phyloP scores from a whole-genome alignment of 805 yeast species.

The Vanderwaltozyma verrucispora region DNA sequence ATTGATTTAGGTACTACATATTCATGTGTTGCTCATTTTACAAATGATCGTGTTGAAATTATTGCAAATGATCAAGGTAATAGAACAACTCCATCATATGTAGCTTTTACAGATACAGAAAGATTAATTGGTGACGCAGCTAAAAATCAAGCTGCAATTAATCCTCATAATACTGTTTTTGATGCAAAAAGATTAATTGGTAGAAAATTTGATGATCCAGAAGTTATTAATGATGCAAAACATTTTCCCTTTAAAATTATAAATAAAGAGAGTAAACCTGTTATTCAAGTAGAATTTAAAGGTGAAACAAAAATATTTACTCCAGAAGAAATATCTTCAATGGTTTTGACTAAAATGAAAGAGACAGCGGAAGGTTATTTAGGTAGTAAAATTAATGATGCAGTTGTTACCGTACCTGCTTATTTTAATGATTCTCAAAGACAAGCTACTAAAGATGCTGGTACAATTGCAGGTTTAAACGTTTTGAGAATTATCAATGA shows the following conservation, averaged over 20 bases:
- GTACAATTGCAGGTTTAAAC: conserved; percentile 88
- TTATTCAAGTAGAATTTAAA: conserved; percentile 68
- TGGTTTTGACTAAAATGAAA: conserved; percentile 60
- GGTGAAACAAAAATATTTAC: conserved; percentile 79
- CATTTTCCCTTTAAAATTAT: conserved; percentile 75
- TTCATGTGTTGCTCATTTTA: conserved; percentile 74
- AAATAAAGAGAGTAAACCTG: conserved; percentile 64
- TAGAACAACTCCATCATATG: conserved; percentile 93
- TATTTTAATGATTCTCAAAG: conserved; percentile 95
- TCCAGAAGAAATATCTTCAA: conserved; percentile 89
- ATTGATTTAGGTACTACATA: conserved; percentile 91
- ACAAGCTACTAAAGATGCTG: conserved; percentile 96
- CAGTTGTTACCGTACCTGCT: conserved; percentile 92
- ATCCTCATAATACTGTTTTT: conserved; percentile 81
- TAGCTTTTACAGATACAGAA: conserved; percentile 85
- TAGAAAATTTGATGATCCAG: conserved; percentile 68
- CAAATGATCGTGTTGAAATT: conserved; percentile 77
- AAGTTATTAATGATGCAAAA: conserved; percentile 69
- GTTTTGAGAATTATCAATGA: conserved; percentile 90
- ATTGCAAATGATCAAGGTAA: conserved; percentile 97
- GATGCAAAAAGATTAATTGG: conserved; percentile 91
- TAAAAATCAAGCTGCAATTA: conserved; percentile 91
- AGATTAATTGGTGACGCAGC: conserved; percentile 94
- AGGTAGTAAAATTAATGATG: conserved; percentile 72
- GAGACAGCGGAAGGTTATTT: conserved; percentile 81